Evolutionary conservation across 2,329 filamentous ascomycete species (phyloP), one percentile per base, ranked within the genome.

Genomic region (Pochonia chlamydosporia): DNA sequence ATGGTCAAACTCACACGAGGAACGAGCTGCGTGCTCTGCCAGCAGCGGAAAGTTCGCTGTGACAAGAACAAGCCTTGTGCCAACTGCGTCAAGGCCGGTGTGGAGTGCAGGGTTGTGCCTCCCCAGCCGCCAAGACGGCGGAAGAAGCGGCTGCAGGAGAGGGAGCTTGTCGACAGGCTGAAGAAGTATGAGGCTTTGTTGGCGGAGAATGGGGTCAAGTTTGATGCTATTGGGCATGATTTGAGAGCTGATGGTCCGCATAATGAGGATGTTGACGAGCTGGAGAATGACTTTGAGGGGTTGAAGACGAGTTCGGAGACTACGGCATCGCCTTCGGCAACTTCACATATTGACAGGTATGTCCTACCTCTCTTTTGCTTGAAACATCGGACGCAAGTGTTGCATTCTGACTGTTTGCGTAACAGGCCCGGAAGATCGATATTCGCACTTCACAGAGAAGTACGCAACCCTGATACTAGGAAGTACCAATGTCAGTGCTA

Each of bases 1-100:
- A 64, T 68, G 47, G 63, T 76, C 54, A 81, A 81, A 63, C 64
- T 81, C 55, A 81, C 77, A 33, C 71, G 78, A 43, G 78, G 78
- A 49, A 78, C 79, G 51, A 80, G 77, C 50, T 92, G 87, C 58
- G 74, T 88, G 13, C 73, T 83, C 18, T 92, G 87, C 59, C 85
- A 90, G 61, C 84, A 87, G 61, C 80, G 85, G 51, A 89, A 89
- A 63, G 77, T 89, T 36, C 82, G 82, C 50, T 89, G 86, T 64
- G 82, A 89, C 63, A 85, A 84, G 64, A 79, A 76, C 55, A 82
- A 82, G 63, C 85, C 85, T 14, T 89, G 86, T 59, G 72, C 76
- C 56, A 84, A 85, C 64, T 89, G 85, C 59, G 69, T 81, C 60
- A 84, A 78, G 63, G 75, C 78, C 44, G 67, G 73, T 20, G 75